These are phyloP conservation scores for Exidia glandulosa DNA, from an alignment of 768 basidiomycete species.

Conservation along the genomic window DNA sequence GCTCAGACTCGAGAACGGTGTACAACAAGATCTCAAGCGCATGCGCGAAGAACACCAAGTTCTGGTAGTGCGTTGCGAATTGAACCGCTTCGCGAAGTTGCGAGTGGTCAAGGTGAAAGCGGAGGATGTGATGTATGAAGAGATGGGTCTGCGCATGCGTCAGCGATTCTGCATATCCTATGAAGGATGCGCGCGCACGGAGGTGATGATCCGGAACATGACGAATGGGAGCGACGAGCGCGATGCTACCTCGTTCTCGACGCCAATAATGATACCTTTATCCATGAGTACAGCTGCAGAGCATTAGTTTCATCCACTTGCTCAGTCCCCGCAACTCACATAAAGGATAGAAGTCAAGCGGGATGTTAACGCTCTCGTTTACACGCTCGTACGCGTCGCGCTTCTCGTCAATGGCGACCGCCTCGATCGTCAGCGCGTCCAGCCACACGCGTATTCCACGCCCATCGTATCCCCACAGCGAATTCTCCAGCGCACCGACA, in stretches of 20 bases:
- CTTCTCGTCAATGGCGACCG: slow-evolving; percentile 23
- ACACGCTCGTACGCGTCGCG: slow-evolving; percentile 41
- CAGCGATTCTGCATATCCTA: not conserved
- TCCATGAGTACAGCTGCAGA: slow-evolving; percentile 88
- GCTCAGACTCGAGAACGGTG: slow-evolving; percentile 82
- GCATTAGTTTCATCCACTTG: slow-evolving; percentile 3
- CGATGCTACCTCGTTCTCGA: slow-evolving; percentile 75
- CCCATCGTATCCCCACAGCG: slow-evolving; percentile 95
- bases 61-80: slow-evolving; percentile 78
- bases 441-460: slow-evolving; percentile 86
- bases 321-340: slow-evolving; percentile 41
- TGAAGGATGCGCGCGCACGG: slow-evolving; percentile 47
- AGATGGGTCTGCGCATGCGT: slow-evolving; percentile 59
- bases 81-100: slow-evolving; percentile 54
- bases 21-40: slow-evolving; percentile 91
- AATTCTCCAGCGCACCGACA: slow-evolving; percentile 89
- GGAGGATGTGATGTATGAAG: slow-evolving; percentile 85
- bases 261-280: slow-evolving; percentile 96
- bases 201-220: slow-evolving; percentile 85
- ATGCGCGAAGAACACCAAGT: slow-evolving; percentile 87
- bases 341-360: slow-evolving; percentile 88
- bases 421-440: slow-evolving; percentile 86
- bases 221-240: slow-evolving; percentile 73
- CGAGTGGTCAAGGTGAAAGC: slow-evolving; percentile 60
- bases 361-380: slow-evolving; percentile 88